Conservation (phyloP, 2,329 filamentous ascomycete genomes). For the Colletotrichum sp. region DNA sequence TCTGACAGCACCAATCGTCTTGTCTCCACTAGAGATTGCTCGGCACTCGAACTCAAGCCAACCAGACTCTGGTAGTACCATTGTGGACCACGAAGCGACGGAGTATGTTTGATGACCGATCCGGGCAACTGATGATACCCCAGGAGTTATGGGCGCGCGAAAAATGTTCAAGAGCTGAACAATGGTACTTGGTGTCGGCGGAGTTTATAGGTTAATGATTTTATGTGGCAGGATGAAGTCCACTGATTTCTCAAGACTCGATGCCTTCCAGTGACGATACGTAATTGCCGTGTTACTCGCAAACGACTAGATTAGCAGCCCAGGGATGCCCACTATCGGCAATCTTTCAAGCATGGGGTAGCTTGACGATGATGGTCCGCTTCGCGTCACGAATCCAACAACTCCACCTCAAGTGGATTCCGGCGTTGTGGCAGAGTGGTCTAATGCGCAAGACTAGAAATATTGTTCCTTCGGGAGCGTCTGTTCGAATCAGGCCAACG, state of each 20-base stretch:
- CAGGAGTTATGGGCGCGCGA: background rate
- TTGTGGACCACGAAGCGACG: background rate
- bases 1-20: background rate
- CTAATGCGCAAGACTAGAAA: background rate
- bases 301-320: accelerated
- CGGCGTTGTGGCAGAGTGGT: background rate
- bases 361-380: background rate
- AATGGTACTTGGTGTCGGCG: background rate
- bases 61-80: background rate
- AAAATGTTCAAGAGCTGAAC: background rate
- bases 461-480: background rate
- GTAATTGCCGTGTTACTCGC: accelerated
- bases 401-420: accelerated
- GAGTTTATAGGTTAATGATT: background rate
- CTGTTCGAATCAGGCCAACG: background rate
- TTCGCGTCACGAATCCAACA: accelerated
- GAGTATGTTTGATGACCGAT: constrained; percentile 1
- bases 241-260: background rate
- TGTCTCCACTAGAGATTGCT: background rate
- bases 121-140: constrained; percentile 2
- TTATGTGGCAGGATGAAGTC: accelerated
- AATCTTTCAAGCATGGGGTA: background rate
- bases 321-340: background rate
- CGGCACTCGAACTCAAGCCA: background rate
- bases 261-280: background rate